phyloP scores from a whole-genome alignment of 2,329 filamentous ascomycete species.

The Pezicula radicicola region DNA sequence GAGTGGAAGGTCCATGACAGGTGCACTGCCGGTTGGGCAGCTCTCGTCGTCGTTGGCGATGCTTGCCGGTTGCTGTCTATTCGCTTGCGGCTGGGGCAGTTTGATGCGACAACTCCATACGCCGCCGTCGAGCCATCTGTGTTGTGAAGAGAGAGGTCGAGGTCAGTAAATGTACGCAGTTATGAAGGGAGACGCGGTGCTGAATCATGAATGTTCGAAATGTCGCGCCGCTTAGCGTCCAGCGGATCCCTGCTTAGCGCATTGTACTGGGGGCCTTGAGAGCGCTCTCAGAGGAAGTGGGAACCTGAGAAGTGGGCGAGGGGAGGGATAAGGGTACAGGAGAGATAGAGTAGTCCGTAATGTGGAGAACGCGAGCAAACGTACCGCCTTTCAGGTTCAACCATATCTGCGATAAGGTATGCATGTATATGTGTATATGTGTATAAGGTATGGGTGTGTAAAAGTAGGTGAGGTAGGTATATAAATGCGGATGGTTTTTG shows the following conservation, averaged over 20 bases:
- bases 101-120: conserved; percentile 31
- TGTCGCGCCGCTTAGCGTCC: neutral
- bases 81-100: conserved; percentile 16
- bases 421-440: no score
- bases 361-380: neutral
- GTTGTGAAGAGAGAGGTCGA: conserved; percentile 10
- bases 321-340: no score
- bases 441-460: no score
- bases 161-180: neutral
- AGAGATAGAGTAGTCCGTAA: neutral
- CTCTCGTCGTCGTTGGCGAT: neutral
- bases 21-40: neutral
- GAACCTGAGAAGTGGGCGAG: no score
- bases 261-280: neutral
- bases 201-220: neutral
- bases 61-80: conserved; percentile 3
- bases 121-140: conserved; percentile 28
- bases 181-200: neutral
- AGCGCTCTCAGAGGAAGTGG: neutral
- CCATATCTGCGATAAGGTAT: neutral
- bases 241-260: neutral
- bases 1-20: conserved; percentile 19
- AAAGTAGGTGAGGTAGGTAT: neutral
- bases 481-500: conserved; percentile 5
- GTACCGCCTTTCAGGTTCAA: neutral